phyloP scores from a whole-genome alignment of 78 protist species.

The slime mould (Dictyostelium discoideum) region DNA sequence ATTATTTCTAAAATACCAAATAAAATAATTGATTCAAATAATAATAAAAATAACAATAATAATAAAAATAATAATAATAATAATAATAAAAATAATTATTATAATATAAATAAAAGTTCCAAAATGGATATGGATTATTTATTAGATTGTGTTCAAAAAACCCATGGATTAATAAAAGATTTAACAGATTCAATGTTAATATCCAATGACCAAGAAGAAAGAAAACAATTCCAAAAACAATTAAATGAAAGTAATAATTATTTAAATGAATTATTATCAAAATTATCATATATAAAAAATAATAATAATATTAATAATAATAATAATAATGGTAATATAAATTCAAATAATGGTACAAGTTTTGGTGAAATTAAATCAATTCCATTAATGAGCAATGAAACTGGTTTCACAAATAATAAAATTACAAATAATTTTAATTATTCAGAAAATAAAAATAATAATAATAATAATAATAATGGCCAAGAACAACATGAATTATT shows the following conservation, averaged over 20 bases:
- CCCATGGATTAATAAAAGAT: not conserved
- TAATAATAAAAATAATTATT: no score
- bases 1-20: no score
- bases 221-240: not conserved
- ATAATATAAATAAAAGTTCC: no score
- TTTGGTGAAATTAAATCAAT: not conserved
- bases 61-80: no score
- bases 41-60: no score
- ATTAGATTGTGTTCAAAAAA: not conserved
- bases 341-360: not conserved
- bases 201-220: not conserved
- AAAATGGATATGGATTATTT: not conserved
- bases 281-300: not conserved
- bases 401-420: not conserved
- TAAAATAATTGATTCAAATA: no score
- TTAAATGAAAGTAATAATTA: not conserved
- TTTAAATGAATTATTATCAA: not conserved
- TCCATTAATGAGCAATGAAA: not conserved
- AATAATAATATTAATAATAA: not conserved
- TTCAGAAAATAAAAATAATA: not conserved
- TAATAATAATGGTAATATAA: not conserved
- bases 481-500: not conserved
- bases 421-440: not conserved
- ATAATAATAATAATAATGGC: not conserved
- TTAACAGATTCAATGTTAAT: not conserved